phyloP scores from a whole-genome alignment of 2,329 filamentous ascomycete species.

The Venturia carpophila region DNA sequence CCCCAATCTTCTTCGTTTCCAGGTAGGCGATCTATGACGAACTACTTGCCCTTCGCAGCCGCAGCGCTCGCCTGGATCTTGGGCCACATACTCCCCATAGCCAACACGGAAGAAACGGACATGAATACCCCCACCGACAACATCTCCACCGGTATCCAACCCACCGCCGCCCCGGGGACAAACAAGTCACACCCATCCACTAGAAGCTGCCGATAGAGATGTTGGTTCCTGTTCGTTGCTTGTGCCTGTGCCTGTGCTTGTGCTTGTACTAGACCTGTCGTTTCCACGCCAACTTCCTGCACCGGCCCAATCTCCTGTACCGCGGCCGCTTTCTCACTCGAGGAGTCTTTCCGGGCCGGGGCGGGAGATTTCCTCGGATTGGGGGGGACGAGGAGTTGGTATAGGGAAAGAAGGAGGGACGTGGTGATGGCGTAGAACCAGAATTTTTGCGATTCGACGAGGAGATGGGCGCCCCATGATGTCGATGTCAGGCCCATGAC shows the following conservation, averaged over 20 bases:
- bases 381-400: not conserved
- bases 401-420: not conserved
- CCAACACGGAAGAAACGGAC: constrained; percentile 55
- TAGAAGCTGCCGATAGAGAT: constrained; percentile 38
- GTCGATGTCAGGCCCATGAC: constrained; percentile 45
- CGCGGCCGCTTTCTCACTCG: not conserved
- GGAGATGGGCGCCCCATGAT: constrained; percentile 39
- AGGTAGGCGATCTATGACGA: not conserved
- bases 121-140: constrained; percentile 51
- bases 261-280: not conserved
- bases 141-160: constrained; percentile 49
- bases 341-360: not conserved
- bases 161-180: constrained; percentile 52
- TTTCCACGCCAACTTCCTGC: no score
- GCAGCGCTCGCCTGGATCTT: constrained; percentile 21
- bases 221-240: not conserved
- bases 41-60: constrained; percentile 10
- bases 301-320: no score
- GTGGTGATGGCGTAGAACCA: constrained; percentile 56
- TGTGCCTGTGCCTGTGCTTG: not conserved
- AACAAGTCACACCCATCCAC: constrained; percentile 55
- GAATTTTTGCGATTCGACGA: constrained; percentile 57
- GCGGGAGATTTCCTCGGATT: not conserved
- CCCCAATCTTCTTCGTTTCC: no score
- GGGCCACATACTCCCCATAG: constrained; percentile 53